Base-by-base conservation (phyloP, 768 basidiomycete genomes). In the Royoungia palumana region DNA sequence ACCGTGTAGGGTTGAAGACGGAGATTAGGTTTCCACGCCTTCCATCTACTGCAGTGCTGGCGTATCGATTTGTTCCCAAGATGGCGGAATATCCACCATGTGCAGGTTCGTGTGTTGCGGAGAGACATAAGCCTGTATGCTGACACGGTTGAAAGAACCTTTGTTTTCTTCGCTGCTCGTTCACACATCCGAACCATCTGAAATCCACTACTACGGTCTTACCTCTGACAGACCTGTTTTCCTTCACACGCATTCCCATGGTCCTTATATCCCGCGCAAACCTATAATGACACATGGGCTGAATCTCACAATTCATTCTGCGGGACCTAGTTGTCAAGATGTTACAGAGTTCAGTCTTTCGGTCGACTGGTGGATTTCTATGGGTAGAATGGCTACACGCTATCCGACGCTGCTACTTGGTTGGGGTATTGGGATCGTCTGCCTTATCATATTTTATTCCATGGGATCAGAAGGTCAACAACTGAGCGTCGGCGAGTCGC, bases 341-440 rank as follows among this genome's bases (percentile, higher is more conserved):
- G 66, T 61, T 35, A 53, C 63, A 30, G 14, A 53, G 5, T 54
- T 94, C 4, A 56, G 63, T 2, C 61, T 95, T n/a, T 67, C 69
- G 13, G 61, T 95, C 7, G 89, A 94, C 61, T 82, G 83, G 81
- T 72, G 74, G 65, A 73, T 78, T 10, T 89, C 85, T 2, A 49
- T 90, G 6, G 89, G 89, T 2, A 75, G 87, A 32, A 76, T 81
- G 64, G 81, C 83, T 2, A 71, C 82, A 16, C 75, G 95, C 20
- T 97, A 91, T 69, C 78, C 85, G 40, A 84, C 81, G 27, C 82
- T 83, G 2, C 58, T 89, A 0, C 71, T 84, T 4, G 77, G 78
- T 22, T 96, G 94, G 87, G 75, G 82, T 3, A 70, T 86, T 2
- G 91, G 87, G 5, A 67, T 90, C n/a, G 78, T 82, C 2, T 72